Conservation (phyloP, 805 yeast species). For the Zygoascus biomembranicola region DNA sequence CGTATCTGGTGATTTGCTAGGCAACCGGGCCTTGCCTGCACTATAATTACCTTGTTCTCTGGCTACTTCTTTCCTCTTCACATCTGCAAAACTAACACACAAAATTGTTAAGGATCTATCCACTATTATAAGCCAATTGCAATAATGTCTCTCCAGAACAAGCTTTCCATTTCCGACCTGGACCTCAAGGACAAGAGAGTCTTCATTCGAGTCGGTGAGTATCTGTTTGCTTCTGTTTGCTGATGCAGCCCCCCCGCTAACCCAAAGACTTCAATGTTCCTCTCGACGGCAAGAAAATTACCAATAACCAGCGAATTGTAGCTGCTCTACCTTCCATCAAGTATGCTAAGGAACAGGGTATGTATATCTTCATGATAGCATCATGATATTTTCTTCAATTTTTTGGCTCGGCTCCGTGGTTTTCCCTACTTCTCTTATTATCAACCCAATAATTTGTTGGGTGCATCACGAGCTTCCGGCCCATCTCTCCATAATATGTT, state of each 20-base stretch:
- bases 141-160: constrained; percentile 84
- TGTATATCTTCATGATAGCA: too few species aligned
- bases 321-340: constrained; percentile 98
- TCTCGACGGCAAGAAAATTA: constrained; percentile 90
- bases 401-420: neutral
- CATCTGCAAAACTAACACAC: neutral
- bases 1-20: neutral
- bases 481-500: too few species aligned
- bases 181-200: constrained; percentile 86
- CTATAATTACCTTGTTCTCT: neutral
- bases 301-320: constrained; percentile 99
- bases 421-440: neutral
- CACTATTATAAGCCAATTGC: neutral
- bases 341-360: constrained; percentile 72
- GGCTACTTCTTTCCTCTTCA: neutral
- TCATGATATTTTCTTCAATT: neutral
- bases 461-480: neutral
- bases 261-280: constrained; percentile 36
- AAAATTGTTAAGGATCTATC: neutral
- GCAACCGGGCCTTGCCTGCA: neutral
- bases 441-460: neutral
- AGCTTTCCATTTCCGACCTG: constrained; percentile 88
- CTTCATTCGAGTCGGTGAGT: constrained; percentile 88
- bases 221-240: neutral
- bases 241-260: neutral